phyloP scores from a whole-genome alignment of 2,329 filamentous ascomycete genomes.

The Penicillium crustosum region DNA sequence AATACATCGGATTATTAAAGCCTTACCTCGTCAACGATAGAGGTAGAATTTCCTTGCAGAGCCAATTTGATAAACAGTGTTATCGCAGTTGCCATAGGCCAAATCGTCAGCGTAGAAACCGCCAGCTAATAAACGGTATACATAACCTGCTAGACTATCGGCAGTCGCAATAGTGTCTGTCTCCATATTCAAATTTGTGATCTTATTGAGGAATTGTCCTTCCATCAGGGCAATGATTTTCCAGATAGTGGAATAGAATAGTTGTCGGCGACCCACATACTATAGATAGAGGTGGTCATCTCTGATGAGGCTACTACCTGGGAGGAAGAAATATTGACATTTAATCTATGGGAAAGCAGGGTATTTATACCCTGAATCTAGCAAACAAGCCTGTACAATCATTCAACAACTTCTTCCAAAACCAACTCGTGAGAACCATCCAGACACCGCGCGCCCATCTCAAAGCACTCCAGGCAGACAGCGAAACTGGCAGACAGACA shows the following conservation, averaged over 20 bases:
- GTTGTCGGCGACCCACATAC: background rate
- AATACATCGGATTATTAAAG: too few species aligned
- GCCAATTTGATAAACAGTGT: background rate
- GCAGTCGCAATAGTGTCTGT: background rate
- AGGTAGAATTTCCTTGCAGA: too few species aligned
- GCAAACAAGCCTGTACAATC: too few species aligned
- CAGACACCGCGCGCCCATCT: too few species aligned
- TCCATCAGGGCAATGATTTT: background rate
- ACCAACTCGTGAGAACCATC: too few species aligned
- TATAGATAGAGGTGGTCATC: background rate
- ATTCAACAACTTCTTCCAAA: too few species aligned
- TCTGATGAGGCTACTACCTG: background rate
- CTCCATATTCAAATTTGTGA: background rate
- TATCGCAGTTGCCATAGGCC: background rate
- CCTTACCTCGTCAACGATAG: too few species aligned
- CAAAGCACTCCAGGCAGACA: too few species aligned
- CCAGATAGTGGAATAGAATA: background rate
- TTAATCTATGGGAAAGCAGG: too few species aligned
- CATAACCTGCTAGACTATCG: background rate
- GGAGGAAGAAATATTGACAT: too few species aligned
- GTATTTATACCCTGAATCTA: too few species aligned
- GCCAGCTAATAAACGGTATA: background rate
- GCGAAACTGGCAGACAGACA: accelerated
- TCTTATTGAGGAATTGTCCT: background rate
- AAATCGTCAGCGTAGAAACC: background rate